A percentile compares a stretch with the other conserved stretches of the same genome.
These are phyloP conservation scores for Termitomyces titanicus DNA, from an alignment of 768 basidiomycete genomes.

Conservation along the genomic window DNA sequence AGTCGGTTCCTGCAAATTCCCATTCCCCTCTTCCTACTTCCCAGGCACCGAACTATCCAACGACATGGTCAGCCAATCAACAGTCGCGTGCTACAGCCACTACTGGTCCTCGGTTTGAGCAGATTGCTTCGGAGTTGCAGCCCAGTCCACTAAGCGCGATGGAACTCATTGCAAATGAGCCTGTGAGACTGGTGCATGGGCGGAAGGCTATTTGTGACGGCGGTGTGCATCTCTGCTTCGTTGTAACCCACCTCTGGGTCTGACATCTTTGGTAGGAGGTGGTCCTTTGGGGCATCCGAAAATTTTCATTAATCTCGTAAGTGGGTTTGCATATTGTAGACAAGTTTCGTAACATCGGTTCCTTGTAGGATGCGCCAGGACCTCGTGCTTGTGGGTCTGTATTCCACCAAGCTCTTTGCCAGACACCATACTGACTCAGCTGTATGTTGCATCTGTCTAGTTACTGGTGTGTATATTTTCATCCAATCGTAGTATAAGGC, in stretches of 20 bases:
- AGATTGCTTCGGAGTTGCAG: conserved; percentile 83
- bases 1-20: conserved; percentile 23
- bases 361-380: conserved; percentile 76
- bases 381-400: conserved; percentile 88
- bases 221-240: conserved; percentile 51
- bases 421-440: conserved; percentile 17
- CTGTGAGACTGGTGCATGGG: conserved; percentile 75
- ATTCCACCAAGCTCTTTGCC: conserved; percentile 8
- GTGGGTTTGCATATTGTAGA: conserved; percentile 21
- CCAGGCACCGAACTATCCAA: conserved; percentile 82
- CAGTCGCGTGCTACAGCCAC: conserved; percentile 55
- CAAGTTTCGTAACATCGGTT: neutral
- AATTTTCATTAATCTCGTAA: conserved; percentile 91
- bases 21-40: conserved; percentile 33
- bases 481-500: neutral
- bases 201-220: conserved; percentile 93
- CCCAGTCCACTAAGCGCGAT: conserved; percentile 89
- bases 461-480: conserved; percentile 31
- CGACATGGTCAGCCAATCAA: conserved; percentile 87
- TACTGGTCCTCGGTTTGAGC: conserved; percentile 85
- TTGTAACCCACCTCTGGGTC: neutral
- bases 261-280: conserved; percentile 53
- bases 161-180: conserved; percentile 84
- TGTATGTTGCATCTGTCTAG: conserved; percentile 16
- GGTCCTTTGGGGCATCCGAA: conserved; percentile 96